Conservation (phyloP, 225 moss, liverwort and hornwort species). For the Lunularia cruciata region DNA sequence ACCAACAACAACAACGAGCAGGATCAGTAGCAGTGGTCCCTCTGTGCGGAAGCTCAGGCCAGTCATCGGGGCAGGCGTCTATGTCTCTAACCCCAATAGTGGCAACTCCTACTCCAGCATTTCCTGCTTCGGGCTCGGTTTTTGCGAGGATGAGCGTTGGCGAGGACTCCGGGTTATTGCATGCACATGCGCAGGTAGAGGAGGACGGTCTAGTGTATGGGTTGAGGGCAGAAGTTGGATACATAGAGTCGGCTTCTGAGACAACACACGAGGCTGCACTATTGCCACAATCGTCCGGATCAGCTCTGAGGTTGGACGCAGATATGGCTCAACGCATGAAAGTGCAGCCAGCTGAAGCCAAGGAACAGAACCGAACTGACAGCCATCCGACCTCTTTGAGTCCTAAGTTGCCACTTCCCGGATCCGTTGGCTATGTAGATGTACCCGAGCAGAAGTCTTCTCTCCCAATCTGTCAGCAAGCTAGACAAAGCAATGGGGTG, state of each 20-base stretch:
- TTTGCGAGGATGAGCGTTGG: constrained; percentile 16
- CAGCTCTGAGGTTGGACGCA: constrained; percentile 15
- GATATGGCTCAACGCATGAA: constrained; percentile 5
- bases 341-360: constrained; percentile 7
- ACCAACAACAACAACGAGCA: constrained; percentile 30
- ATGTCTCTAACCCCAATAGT: neutral
- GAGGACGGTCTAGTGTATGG: neutral
- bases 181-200: constrained; percentile 11
- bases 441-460: constrained; percentile 21
- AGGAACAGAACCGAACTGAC: constrained; percentile 24
- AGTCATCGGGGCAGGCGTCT: constrained; percentile 8
- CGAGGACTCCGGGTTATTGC: constrained; percentile 13
- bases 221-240: neutral
- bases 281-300: constrained; percentile 21
- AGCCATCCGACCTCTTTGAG: constrained; percentile 5
- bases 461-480: constrained; percentile 45
- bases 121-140: neutral
- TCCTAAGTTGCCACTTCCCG: constrained; percentile 3
- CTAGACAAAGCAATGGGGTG: constrained; percentile 44
- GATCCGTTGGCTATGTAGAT: constrained; percentile 3
- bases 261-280: neutral
- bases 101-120: constrained; percentile 3
- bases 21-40: neutral
- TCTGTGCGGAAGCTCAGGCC: neutral
- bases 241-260: neutral